Percentiles rank a stretch among this genome's conserved stretches.
Conservation (phyloP, 2,329 filamentous ascomycete species). For the Penicillium sp. region DNA sequence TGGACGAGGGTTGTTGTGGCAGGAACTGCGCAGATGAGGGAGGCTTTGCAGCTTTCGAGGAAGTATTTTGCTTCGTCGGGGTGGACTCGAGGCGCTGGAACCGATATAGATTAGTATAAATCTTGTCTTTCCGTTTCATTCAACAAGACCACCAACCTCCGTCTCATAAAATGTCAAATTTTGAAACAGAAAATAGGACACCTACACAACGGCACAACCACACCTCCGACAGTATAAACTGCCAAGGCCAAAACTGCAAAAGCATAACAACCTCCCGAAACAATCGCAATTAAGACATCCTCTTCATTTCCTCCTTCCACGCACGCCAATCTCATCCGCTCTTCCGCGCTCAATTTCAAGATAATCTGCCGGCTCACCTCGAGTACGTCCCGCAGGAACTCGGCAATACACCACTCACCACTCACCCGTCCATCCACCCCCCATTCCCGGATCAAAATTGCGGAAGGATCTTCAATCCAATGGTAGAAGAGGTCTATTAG, state of each 20-base stretch:
- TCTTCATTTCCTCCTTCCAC: not conserved
- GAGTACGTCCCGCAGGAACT: not conserved
- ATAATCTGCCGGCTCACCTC: not conserved
- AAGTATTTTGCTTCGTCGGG: conserved; percentile 2
- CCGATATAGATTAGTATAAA: not conserved
- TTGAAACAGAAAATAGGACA: not conserved
- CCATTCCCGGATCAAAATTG: not conserved
- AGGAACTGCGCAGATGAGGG: conserved; percentile 1
- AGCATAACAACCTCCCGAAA: not conserved
- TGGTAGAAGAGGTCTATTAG: not conserved
- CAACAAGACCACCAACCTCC: no score
- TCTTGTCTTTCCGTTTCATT: not conserved
- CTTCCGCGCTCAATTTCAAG: not conserved
- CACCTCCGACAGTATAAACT: not conserved
- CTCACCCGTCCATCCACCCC: not conserved
- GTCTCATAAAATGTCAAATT: no score
- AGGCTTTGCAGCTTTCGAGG: not conserved
- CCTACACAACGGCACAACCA: not conserved
- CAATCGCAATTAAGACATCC: conserved; percentile 1
- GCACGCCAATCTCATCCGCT: not conserved
- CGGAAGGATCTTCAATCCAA: not conserved
- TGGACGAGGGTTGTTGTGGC: not conserved
- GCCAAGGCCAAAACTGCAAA: not conserved
- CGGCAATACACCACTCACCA: not conserved
- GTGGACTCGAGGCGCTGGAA: not conserved